A percentile compares a stretch with the other conserved stretches of the same genome.
Conservation (phyloP, 2,329 filamentous ascomycete genomes). For the Blumeria graminis region DNA sequence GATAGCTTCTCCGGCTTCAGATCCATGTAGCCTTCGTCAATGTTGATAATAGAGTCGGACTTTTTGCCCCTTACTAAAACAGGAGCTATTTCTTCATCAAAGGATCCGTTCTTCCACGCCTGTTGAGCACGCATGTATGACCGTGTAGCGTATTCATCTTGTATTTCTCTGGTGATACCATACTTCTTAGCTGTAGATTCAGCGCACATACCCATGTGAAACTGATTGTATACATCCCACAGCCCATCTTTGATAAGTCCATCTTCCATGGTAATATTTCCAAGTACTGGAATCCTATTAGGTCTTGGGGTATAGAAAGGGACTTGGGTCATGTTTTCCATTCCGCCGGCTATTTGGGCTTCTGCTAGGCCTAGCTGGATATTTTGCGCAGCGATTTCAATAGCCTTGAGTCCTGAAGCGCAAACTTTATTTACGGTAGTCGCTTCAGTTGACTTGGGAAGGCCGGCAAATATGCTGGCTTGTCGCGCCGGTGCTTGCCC, state of each 20-base stretch:
- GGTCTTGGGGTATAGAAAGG: constrained; percentile 75
- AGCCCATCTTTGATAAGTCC: constrained; percentile 85
- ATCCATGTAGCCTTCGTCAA: constrained; percentile 75
- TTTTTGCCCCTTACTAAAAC: constrained; percentile 71
- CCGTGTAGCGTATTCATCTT: constrained; percentile 75
- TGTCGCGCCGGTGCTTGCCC: constrained; percentile 86
- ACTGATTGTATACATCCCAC: constrained; percentile 87
- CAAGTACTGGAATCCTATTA: constrained; percentile 64
- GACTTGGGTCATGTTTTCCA: constrained; percentile 93
- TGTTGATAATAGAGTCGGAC: constrained; percentile 53
- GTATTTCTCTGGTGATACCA: constrained; percentile 55
- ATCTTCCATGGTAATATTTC: constrained; percentile 69
- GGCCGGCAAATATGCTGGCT: constrained; percentile 67
- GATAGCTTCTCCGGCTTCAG: constrained; percentile 70
- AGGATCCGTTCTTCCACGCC: constrained; percentile 63
- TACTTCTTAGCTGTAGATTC: constrained; percentile 85
- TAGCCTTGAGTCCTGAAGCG: constrained; percentile 81
- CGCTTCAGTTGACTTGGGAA: constrained; percentile 60
- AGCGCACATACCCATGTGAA: constrained; percentile 95
- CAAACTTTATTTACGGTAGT: constrained; percentile 97
- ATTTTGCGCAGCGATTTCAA: constrained; percentile 73
- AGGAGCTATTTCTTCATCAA: constrained; percentile 72
- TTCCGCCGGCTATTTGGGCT: constrained; percentile 77
- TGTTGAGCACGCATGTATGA: constrained; percentile 77
- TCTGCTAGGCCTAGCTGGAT: constrained; percentile 80